Evolutionary conservation across 768 basidiomycete genomes (phyloP), one percentile per base, ranked within the genome.

Genomic region (Xerocomellus chrysenteron): DNA sequence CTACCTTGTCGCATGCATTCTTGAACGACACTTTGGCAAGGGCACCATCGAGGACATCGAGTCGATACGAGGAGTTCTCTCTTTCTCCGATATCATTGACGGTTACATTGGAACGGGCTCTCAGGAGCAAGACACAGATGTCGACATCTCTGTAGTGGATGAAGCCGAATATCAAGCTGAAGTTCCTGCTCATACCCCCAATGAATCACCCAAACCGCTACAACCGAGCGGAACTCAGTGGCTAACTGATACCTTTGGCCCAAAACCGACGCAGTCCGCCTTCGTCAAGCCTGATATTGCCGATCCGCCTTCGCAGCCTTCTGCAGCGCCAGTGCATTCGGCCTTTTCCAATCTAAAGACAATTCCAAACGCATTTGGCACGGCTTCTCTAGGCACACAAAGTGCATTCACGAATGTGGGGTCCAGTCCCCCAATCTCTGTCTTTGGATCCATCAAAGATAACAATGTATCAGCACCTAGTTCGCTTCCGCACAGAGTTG

Each of bases 1-100:
- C 2, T 97, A 89, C 66, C 83, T 98, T 26, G 83, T 97, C 26
- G 92, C 90, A 0, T 97, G 94, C 67, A 82, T 98, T 46, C 76
- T 94, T 43, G 92, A 96, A 68, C 75, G 87, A n/a, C 78, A 92
- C 46, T 94, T 98, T 67, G 87, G 89, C 61, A 81, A 84, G 63
- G 89, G 88, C 43, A 84, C 91, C 5, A 84, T 91, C 57, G 86
- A 90, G 5, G 82, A 88, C 51, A 88, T 91, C 36, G 88, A 90
- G 61, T 69, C 70, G 26, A 82, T 92, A 55, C 78, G 83, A 50
- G 84, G 80, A 2, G 78, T 78, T 19, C 70, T 90, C 46, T 72
- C 75, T 24, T 76, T 84, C 36, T 75, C 81, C 0, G 82, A 90
- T 55, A 77, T 92, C 58, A 88, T 92, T 50, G 89, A 92, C 60